Evolutionary conservation across 805 yeast species (phyloP), one percentile per base, ranked within the genome.

Genomic region (Scheffersomyces lignosus): DNA sequence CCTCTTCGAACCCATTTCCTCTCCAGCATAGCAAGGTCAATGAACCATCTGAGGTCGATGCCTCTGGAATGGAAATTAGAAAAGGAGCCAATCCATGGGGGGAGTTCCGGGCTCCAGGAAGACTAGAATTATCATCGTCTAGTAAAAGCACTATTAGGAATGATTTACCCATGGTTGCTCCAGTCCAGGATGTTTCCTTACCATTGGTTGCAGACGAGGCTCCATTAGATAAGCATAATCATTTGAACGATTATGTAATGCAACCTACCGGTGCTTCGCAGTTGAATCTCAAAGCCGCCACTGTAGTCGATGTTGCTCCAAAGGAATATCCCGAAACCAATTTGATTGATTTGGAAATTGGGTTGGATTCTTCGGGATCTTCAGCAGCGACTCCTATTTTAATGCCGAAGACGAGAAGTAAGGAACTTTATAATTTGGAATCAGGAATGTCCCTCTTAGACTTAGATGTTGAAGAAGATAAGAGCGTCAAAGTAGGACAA

Each of bases 261-360:
- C n/a, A n/a, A n/a, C n/a, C n/a, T n/a, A n/a, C n/a, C n/a, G n/a
- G n/a, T n/a, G n/a, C n/a, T n/a, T n/a, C n/a, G n/a, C n/a, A n/a
- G n/a, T n/a, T n/a, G n/a, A n/a, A n/a, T n/a, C n/a, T n/a, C n/a
- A n/a, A n/a, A n/a, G n/a, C n/a, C n/a, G n/a, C n/a, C n/a, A n/a
- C n/a, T n/a, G n/a, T n/a, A n/a, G n/a, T n/a, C n/a, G n/a, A n/a
- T n/a, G n/a, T n/a, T n/a, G n/a, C n/a, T n/a, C n/a, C n/a, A n/a
- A n/a, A n/a, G 6, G 36, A 34, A 18, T 6, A 32, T 16, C 10
- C 22, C 8, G 61, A 51, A 27, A 56, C 61, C 10, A 60, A 58
- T 36, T 50, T 65, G 31, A 64, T 65, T 36, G 70, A 64, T 35
- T 48, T 65, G 16, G 70, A 65, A 30, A 57, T 59, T 2, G 68